These are phyloP conservation scores for Thelonectria rubi DNA, from an alignment of 2,329 filamentous ascomycete genomes.

Conservation along the genomic window DNA sequence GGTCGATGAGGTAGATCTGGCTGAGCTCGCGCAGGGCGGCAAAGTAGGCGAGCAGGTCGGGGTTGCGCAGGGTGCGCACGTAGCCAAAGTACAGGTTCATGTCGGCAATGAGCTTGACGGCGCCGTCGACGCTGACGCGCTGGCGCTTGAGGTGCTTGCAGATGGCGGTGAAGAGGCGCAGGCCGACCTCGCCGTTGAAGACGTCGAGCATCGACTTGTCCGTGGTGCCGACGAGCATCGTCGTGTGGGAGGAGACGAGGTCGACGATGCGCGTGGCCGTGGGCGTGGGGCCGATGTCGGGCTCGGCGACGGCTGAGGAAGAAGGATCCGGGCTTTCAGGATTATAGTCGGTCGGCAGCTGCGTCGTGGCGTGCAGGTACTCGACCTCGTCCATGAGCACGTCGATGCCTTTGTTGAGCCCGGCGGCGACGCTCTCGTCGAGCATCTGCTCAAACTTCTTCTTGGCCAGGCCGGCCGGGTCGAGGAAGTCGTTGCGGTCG, in stretches of 20 bases:
- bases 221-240: slow-evolving; percentile 92
- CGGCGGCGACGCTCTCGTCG: slow-evolving; percentile 94
- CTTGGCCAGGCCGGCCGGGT: slow-evolving; percentile 91
- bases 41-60: slow-evolving; percentile 88
- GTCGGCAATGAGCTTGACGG: slow-evolving; percentile 92
- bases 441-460: slow-evolving; percentile 99
- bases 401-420: slow-evolving; percentile 96
- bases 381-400: slow-evolving; percentile 99
- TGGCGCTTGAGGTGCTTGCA: slow-evolving; percentile 99
- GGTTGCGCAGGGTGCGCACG: slow-evolving; percentile 82
- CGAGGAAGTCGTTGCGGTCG: slow-evolving; percentile 93
- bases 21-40: slow-evolving; percentile 88
- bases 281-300: slow-evolving; percentile 72
- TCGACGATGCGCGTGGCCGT: slow-evolving; percentile 85
- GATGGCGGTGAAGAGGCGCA: slow-evolving; percentile 88
- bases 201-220: slow-evolving; percentile 99
- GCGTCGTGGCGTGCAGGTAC: slow-evolving; percentile 89
- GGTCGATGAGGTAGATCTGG: slow-evolving; percentile 94
- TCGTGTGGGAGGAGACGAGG: slow-evolving; percentile 86
- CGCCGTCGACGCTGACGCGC: slow-evolving; percentile 87
- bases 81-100: slow-evolving; percentile 94
- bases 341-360: slow-evolving; percentile 90
- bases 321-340: slow-evolving; percentile 55
- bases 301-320: slow-evolving; percentile 40
- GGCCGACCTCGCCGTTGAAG: slow-evolving; percentile 96